phyloP scores from a whole-genome alignment of 352 stramenopile species.

The Phytopythium vexans region DNA sequence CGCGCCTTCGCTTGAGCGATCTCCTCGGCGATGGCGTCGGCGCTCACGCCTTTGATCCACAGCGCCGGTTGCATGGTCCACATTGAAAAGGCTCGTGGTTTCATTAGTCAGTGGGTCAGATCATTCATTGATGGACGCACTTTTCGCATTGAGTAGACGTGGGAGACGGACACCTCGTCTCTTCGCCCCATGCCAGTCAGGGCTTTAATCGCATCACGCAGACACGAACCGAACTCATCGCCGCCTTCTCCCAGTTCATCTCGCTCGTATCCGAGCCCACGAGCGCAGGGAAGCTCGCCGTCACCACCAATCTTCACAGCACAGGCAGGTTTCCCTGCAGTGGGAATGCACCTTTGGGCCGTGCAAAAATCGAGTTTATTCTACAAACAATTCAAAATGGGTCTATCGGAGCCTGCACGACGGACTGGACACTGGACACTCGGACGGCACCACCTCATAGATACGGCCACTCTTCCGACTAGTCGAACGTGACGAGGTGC shows the following conservation, averaged over 20 bases:
- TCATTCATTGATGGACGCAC: no score
- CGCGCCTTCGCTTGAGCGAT: slow-evolving; percentile 19
- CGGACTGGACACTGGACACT: neutral
- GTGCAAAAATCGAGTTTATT: no score
- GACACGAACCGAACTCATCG: slow-evolving; percentile 58
- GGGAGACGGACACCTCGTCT: no score
- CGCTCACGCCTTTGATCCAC: slow-evolving; percentile 65
- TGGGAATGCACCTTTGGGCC: no score
- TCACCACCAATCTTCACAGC: slow-evolving; percentile 9
- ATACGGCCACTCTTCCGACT: slow-evolving; percentile 10
- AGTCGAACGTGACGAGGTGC: slow-evolving; percentile 85
- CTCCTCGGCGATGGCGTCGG: slow-evolving; percentile 56
- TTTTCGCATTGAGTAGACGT: no score
- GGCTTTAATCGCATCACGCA: slow-evolving; percentile 72
- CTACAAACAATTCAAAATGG: slow-evolving; percentile 1
- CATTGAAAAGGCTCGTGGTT: no score
- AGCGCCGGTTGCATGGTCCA: slow-evolving; percentile 72
- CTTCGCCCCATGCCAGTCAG: no score
- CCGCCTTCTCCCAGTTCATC: slow-evolving; percentile 84
- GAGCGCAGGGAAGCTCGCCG: slow-evolving; percentile 47
- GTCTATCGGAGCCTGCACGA: neutral
- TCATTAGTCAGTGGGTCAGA: no score
- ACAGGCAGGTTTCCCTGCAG: no score
- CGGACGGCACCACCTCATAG: slow-evolving; percentile 3
- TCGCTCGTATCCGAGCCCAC: slow-evolving; percentile 72